Percentiles rank a stretch among this genome's conserved stretches.
Evolutionary conservation across 768 basidiomycete genomes (phyloP).

Genomic region (Sarcodon aspratus): DNA sequence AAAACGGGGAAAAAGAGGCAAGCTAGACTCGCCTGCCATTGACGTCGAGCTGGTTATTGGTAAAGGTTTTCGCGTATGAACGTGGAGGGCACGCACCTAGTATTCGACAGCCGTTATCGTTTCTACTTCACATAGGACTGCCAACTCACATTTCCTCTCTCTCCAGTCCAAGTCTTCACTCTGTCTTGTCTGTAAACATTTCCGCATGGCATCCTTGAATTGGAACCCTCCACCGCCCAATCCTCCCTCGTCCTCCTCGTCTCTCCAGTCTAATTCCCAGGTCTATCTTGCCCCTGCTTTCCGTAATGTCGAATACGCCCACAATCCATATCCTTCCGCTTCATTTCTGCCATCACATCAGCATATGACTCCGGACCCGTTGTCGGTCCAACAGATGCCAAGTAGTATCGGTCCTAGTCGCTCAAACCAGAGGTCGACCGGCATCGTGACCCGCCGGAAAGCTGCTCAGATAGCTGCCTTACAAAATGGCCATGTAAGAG

Average conservation of each 20-base stretch:
- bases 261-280: neutral
- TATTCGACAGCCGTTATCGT: neutral
- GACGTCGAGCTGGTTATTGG: too few species aligned
- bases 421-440: neutral
- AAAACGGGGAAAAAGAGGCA: too few species aligned
- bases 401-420: neutral
- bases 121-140: neutral
- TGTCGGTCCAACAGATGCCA: neutral
- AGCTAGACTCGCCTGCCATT: too few species aligned
- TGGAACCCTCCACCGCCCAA: neutral
- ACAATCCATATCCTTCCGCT: neutral
- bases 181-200: neutral
- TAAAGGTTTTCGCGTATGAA: neutral
- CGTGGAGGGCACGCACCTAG: neutral
- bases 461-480: neutral
- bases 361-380: neutral
- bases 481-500: neutral
- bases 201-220: neutral
- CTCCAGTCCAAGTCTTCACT: neutral
- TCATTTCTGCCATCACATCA: neutral
- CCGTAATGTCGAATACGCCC: neutral
- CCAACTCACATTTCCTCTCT: neutral
- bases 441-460: neutral
- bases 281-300: neutral
- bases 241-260: neutral